Percentiles rank a stretch among this genome's conserved stretches.
Conservation (phyloP, 768 basidiomycete species). For the Leccinum uliginosum region DNA sequence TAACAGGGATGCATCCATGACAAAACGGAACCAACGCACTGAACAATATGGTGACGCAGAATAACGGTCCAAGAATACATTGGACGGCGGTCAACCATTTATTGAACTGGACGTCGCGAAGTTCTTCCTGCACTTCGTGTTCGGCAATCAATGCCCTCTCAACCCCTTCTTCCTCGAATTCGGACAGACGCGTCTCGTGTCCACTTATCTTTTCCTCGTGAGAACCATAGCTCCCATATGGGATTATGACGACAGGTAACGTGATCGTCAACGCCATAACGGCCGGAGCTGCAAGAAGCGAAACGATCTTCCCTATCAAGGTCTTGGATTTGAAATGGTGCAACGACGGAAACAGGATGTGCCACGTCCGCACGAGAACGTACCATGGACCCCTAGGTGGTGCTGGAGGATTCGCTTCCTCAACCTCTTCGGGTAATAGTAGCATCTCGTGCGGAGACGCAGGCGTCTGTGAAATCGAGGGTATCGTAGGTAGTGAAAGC, state of each 20-base stretch:
- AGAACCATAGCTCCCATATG: constrained; percentile 33
- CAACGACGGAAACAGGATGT: constrained; percentile 83
- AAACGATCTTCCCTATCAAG: constrained; percentile 63
- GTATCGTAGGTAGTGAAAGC: constrained; percentile 35
- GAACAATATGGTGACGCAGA: constrained; percentile 72
- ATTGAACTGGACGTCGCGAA: constrained; percentile 62
- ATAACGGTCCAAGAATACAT: constrained; percentile 77
- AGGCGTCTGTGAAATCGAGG: constrained; percentile 56
- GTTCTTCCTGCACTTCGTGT: constrained; percentile 65
- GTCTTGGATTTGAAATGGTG: constrained; percentile 70
- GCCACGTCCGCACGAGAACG: constrained; percentile 40
- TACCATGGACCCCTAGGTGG: constrained; percentile 34
- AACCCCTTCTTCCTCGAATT: constrained; percentile 74
- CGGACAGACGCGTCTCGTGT: constrained; percentile 47
- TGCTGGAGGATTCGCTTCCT: constrained; percentile 38
- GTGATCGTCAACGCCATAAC: constrained; percentile 84
- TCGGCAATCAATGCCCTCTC: constrained; percentile 69
- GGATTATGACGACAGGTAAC: constrained; percentile 80
- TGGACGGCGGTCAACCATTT: constrained; percentile 86
- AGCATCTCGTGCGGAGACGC: constrained; percentile 39
- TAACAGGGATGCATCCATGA: neutral
- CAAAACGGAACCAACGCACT: constrained; percentile 43
- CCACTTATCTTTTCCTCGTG: constrained; percentile 27
- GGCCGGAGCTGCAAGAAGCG: constrained; percentile 81
- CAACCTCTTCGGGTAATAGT: constrained; percentile 39